Percentiles rank a stretch among this genome's conserved stretches.
These are phyloP conservation scores for Neolentinus lepideus DNA, from an alignment of 1,284 basidiomycete genomes.

Conservation along the genomic window DNA sequence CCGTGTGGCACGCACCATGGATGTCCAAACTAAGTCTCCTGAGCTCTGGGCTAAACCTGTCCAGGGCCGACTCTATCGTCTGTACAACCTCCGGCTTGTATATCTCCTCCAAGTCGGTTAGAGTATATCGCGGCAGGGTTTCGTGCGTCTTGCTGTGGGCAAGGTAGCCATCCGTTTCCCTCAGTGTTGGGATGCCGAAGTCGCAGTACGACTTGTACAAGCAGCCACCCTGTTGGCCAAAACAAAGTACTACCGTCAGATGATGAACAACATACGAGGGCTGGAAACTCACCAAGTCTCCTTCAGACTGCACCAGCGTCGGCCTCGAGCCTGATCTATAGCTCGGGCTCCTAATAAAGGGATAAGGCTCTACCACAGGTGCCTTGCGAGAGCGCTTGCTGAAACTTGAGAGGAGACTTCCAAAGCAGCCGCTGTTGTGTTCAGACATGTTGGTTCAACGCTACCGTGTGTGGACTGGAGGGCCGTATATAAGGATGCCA, in stretches of 20 bases:
- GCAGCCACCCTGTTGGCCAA: background rate
- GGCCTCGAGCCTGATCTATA: background rate
- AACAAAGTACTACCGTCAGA: background rate
- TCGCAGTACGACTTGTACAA: background rate
- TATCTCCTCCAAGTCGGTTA: background rate
- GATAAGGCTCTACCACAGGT: background rate
- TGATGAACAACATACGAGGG: background rate
- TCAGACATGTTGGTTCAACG: background rate
- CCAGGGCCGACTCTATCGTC: slow-evolving; percentile 22
- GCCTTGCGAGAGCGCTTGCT: background rate
- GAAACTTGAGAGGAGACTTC: background rate
- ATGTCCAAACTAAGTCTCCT: slow-evolving; percentile 27
- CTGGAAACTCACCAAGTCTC: background rate
- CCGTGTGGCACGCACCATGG: slow-evolving; percentile 19
- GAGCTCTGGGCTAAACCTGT: slow-evolving; percentile 21
- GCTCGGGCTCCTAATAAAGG: background rate
- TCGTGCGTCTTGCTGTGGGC: background rate
- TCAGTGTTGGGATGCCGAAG: background rate
- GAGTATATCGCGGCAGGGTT: background rate
- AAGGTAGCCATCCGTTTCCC: too few species aligned
- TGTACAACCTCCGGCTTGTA: slow-evolving; percentile 13
- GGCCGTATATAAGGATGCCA: too few species aligned
- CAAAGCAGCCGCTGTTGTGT: background rate
- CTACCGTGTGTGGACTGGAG: too few species aligned
- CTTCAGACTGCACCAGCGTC: background rate